Base-by-base conservation (phyloP, 352 stramenopile species). In the Elongisporangium senticosum region DNA sequence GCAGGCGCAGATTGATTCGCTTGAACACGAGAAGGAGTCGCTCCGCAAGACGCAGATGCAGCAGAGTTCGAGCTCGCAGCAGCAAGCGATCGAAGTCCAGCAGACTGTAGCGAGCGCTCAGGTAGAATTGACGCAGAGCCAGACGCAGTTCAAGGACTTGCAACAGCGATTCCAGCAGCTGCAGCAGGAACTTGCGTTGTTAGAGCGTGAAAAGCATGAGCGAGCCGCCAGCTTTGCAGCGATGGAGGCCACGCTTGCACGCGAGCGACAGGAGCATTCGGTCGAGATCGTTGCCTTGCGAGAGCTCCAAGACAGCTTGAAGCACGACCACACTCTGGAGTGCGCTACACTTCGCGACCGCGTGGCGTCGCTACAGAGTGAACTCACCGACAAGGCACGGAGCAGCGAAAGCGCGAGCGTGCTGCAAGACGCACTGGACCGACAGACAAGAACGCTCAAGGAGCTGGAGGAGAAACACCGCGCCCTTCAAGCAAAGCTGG, bases 1-100 rank as follows among this genome's bases (percentile, higher is more conserved):
- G 22, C 47, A 68, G 5, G 51, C 56, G 6, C 51, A 76, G 51
- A 26, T 71, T 22, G 40, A 59, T 14, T 24, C 51, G 15, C 20
- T 72, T 17, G 55, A 75, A 20, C 53, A 53, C 37, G 74, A 83
- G 23, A 69, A 72, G 19, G 63, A 63, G 7, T 58, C 53, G 7
- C 40, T 69, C 8, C 11, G 63, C 8, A 62, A 67, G 43, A 63
- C 62, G 7, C 58, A 63, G 23, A 4, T 62, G 48, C 68, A 73
- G 22, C 53, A 61, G 23, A 65, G 60, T 14, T 39, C 64, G 22
- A 59, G 64, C 11, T 65, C 62, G 43, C 66, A 56, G 14, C 62
- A 71, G 23, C 63, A 80, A 49, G 55, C 58, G 1, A 51, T 74
- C 0, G 59, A 74, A 8, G 63, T 57, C 19, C 68, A 74, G 21